Evolutionary conservation across 176 grass and related monocot species (phyloP).

Genomic region (sorghum (Sorghum bicolor)): Sorghum_bicolor_NCBIv3 NC_012870.2:19657001-19657500

Average conservation of each 20-base stretch:
- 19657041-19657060: background rate
- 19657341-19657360: background rate
- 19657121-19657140: background rate
- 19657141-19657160: background rate
- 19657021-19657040: background rate
- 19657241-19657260: background rate
- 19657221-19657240: background rate
- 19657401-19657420: background rate
- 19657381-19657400: background rate
- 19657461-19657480: background rate
- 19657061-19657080: background rate
- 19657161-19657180: background rate
- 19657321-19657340: background rate
- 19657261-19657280: background rate
- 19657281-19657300: background rate
- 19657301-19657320: background rate
- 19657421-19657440: background rate
- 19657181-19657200: background rate
- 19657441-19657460: background rate
- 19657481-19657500: background rate
- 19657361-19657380: background rate
- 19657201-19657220: background rate
- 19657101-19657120: background rate
- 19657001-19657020: too few relatives aligned
- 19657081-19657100: background rate